Evolutionary conservation across 352 stramenopile genomes (phyloP), one percentile per base, ranked within the genome.

Genomic region (Lagenidium sp.): DNA sequence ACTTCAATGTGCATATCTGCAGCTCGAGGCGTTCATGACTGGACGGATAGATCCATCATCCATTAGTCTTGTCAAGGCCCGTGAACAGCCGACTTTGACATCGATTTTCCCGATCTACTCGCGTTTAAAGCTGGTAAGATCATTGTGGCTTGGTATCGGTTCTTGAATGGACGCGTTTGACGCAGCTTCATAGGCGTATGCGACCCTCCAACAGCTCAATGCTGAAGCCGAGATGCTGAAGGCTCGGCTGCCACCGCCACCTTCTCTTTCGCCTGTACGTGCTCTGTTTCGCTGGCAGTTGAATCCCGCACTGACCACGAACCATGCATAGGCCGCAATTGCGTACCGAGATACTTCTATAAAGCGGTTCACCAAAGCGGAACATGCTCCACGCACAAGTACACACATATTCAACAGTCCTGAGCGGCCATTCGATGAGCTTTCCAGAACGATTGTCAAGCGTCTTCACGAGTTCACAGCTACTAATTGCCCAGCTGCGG

Each of bases 91-190:
- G 1, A 64, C 68, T 7, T 39, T 82, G 6, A 54, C 68, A n/a
- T 44, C 56, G 2, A 40, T 73, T 13, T 68, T 79, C 46, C 70
- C 69, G 12, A 36, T 80, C 7, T 81, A 73, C 30, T 57, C 60
- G 35, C 57, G 74, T 4, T 22, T 81, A 4, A 67, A 79, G 31
- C 58, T 77, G 58, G 73, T 83, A 59, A 2, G 31, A 26, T 22
- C 3, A 4, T 19, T 10, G 15, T 31, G n/a, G 6, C 22, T 18
- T 32, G 36, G 5, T 50, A 31, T 15, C 0, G 44, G 7, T 12
- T 47, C 26, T 10, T 26, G 16, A 22, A 10, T 28, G 18, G n/a
- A n/a, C n/a, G n/a, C n/a, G n/a, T n/a, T n/a, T n/a, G n/a, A n/a
- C n/a, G n/a, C n/a, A n/a, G n/a, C 16, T n/a, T 18, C 19, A 30